A percentile compares a stretch with the other conserved stretches of the same genome.
phyloP scores from a whole-genome alignment of 768 basidiomycete genomes.

The Lentinus tigrinus region DNA sequence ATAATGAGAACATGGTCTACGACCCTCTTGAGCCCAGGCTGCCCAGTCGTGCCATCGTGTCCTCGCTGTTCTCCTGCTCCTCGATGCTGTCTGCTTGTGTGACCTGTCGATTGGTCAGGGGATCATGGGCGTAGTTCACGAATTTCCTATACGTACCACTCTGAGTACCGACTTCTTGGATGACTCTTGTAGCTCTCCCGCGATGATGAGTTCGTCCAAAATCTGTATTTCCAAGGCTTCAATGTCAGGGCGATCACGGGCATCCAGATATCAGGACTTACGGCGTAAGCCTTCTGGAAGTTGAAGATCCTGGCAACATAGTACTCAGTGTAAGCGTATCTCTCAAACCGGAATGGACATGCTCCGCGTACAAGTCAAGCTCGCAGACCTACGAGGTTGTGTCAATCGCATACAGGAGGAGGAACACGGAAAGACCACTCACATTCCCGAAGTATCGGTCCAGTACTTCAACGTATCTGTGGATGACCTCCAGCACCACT shows the following conservation, averaged over 20 bases:
- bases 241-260: background rate
- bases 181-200: conserved; percentile 92
- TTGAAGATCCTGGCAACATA: conserved; percentile 78
- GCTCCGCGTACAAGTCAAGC: conserved; percentile 72
- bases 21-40: conserved; percentile 60
- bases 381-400: conserved; percentile 70
- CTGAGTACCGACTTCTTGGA: conserved; percentile 72
- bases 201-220: conserved; percentile 89
- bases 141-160: conserved; percentile 39
- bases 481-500: conserved; percentile 87
- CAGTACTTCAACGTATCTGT: conserved; percentile 91
- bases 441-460: conserved; percentile 87
- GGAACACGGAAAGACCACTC: conserved; percentile 15
- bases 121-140: background rate
- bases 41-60: conserved; percentile 62
- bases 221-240: conserved; percentile 43
- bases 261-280: conserved; percentile 29
- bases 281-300: conserved; percentile 94
- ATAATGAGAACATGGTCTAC: conserved; percentile 1
- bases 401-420: background rate
- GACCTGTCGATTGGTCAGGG: conserved; percentile 45
- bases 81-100: conserved; percentile 83
- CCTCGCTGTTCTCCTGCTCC: conserved; percentile 83
- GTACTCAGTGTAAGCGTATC: background rate
- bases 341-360: background rate